Evolutionary conservation across 352 stramenopile genomes (phyloP), one percentile per base, ranked within the genome.

Genomic region (Pythium monospermum): DNA sequence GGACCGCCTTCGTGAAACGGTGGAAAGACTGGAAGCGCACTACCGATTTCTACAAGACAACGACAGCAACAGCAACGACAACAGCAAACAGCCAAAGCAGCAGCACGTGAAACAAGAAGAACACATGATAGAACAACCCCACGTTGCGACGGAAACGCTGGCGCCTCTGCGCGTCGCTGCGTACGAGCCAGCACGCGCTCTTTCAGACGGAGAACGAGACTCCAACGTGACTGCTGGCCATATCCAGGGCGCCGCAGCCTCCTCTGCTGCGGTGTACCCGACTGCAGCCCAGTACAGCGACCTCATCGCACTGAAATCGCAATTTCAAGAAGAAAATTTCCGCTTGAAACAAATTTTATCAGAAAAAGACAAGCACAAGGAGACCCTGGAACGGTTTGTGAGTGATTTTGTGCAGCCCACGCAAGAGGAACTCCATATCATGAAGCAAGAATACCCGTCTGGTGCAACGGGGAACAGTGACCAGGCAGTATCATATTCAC

Each of bases 1-100:
- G 72, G 49, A 71, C 21, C 48, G 54, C 6, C 61, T 83, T 35
- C 72, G 71, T 41, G 61, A 59, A 4, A 80, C 69, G 18, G 68
- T 78, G 50, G 67, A 73, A 42, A 67, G 69, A 16, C 60, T 83
- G 5, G 64, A 83, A 57, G 23, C 41, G 28, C 59, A 49, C 37
- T 77, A 76, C 50, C 36, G 66, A 35, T n/a, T n/a, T n/a, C n/a
- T 13, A 49, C 30, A 8, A 35, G 30, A 8, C 8, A 13, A 35
- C 7, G 30, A 28, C 23, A 36, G 12, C 42, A 49, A 21, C 42
- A 18, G 6, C 36, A 41, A 41, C 36, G 18, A n/a, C 36, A 41
- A 10, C 12, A n/a, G n/a, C n/a, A n/a, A n/a, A n/a, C n/a, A n/a
- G n/a, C n/a, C n/a, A n/a, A 36, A 15, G 26, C 25, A 49, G 28